These are phyloP conservation scores for Russula griseocarnosa DNA, from an alignment of 768 basidiomycete genomes.

Conservation along the genomic window DNA sequence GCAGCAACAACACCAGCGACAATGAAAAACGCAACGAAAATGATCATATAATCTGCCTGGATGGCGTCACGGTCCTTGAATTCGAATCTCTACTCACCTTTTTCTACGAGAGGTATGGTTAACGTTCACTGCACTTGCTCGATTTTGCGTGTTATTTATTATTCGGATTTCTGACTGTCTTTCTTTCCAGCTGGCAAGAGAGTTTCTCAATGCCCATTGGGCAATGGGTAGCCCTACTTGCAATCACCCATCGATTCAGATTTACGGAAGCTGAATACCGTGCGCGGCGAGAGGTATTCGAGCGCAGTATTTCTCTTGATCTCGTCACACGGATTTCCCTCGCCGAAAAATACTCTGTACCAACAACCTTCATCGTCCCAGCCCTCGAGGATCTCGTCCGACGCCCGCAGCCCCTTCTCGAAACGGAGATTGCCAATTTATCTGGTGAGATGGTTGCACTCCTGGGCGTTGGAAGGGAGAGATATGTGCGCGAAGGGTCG, in stretches of 20 bases:
- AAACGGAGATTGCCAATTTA: neutral
- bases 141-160: neutral
- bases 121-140: neutral
- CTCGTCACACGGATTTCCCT: neutral
- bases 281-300: slow-evolving; percentile 14
- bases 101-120: slow-evolving; percentile 7
- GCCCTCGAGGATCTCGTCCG: slow-evolving; percentile 7
- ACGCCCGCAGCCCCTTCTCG: neutral
- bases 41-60: neutral
- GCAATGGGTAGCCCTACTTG: slow-evolving; percentile 7
- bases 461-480: neutral
- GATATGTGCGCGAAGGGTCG: neutral
- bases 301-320: neutral
- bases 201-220: slow-evolving; percentile 1
- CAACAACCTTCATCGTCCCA: neutral
- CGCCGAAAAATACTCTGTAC: neutral
- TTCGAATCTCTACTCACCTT: slow-evolving; percentile 11
- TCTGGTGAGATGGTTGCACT: slow-evolving; percentile 1
- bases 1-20: neutral
- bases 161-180: neutral
- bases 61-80: slow-evolving; percentile 3
- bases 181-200: slow-evolving; percentile 7
- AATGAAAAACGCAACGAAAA: neutral
- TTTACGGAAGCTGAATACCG: slow-evolving; percentile 8
- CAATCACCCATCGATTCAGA: slow-evolving; percentile 9